phyloP scores from a whole-genome alignment of 2,329 filamentous ascomycete species.

The Diaporthe helianthi region DNA sequence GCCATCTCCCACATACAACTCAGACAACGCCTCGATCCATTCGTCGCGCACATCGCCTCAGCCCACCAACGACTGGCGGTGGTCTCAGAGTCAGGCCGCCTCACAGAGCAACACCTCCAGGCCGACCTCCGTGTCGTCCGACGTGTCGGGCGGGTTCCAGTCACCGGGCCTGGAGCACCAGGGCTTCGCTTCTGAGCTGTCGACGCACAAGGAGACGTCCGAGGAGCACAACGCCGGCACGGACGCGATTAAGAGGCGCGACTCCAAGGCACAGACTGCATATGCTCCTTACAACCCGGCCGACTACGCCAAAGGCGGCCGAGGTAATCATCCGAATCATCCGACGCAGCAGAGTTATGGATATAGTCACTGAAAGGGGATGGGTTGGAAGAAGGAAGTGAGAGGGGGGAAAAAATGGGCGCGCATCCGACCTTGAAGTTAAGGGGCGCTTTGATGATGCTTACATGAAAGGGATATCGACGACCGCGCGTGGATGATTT shows the following conservation, averaged over 20 bases:
- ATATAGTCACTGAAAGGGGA: conserved; percentile 11
- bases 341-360: conserved; percentile 16
- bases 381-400: background rate
- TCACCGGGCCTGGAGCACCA: conserved; percentile 52
- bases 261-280: conserved; percentile 36
- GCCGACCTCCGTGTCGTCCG: conserved; percentile 47
- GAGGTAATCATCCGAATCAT: background rate
- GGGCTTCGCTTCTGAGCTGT: conserved; percentile 51
- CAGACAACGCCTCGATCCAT: conserved; percentile 41
- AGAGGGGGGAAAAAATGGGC: background rate
- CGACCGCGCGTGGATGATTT: background rate
- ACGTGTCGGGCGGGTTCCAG: conserved; percentile 42
- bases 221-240: conserved; percentile 50
- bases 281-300: conserved; percentile 50
- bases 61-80: conserved; percentile 47
- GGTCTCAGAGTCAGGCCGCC: conserved; percentile 48
- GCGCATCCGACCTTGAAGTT: background rate
- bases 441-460: background rate
- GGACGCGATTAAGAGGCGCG: conserved; percentile 40
- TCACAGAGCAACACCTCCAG: conserved; percentile 42
- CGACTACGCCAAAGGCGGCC: conserved; percentile 44
- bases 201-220: conserved; percentile 55
- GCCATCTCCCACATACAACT: conserved; percentile 40
- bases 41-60: conserved; percentile 37
- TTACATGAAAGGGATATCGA: background rate